Percentiles rank a stretch among this genome's conserved stretches.
Conservation (phyloP, 2,329 filamentous ascomycete species). For the Macrophomina pseudophaseolina region DNA sequence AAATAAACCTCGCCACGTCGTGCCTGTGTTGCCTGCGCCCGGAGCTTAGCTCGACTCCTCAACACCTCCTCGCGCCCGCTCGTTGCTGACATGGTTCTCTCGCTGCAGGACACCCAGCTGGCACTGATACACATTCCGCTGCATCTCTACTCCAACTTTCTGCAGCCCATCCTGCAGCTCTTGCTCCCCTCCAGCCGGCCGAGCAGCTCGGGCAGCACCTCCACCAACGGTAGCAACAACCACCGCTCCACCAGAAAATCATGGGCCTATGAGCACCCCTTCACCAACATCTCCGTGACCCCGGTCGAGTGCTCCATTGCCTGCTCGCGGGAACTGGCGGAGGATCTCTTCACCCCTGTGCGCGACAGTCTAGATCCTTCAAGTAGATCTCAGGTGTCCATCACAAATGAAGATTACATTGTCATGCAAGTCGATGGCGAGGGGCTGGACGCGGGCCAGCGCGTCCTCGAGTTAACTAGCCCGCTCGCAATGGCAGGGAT, state of each 20-base stretch:
- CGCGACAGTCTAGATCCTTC: slow-evolving; percentile 65
- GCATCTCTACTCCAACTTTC: slow-evolving; percentile 73
- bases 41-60: slow-evolving; percentile 14
- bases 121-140: slow-evolving; percentile 90
- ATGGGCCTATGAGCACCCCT: slow-evolving; percentile 68
- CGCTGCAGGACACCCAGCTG: slow-evolving; percentile 77
- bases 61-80: background rate
- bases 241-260: slow-evolving; percentile 41
- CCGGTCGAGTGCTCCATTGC: slow-evolving; percentile 92
- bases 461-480: slow-evolving; percentile 88
- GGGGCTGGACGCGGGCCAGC: slow-evolving; percentile 86
- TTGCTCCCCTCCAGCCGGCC: slow-evolving; percentile 66
- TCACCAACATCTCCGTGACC: slow-evolving; percentile 92
- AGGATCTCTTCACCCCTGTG: slow-evolving; percentile 75
- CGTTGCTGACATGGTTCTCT: slow-evolving; percentile 43
- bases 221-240: slow-evolving; percentile 32
- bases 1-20: slow-evolving; percentile 25
- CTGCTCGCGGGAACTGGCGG: slow-evolving; percentile 77
- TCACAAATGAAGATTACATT: slow-evolving; percentile 83
- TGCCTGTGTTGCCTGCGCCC: slow-evolving; percentile 26
- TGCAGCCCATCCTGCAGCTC: slow-evolving; percentile 86
- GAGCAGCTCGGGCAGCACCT: slow-evolving; percentile 32
- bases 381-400: slow-evolving; percentile 60
- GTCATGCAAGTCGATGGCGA: slow-evolving; percentile 89
- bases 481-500: slow-evolving; percentile 91